phyloP scores from a whole-genome alignment of 345 rosid species.

The Pistacia vera region DNA sequence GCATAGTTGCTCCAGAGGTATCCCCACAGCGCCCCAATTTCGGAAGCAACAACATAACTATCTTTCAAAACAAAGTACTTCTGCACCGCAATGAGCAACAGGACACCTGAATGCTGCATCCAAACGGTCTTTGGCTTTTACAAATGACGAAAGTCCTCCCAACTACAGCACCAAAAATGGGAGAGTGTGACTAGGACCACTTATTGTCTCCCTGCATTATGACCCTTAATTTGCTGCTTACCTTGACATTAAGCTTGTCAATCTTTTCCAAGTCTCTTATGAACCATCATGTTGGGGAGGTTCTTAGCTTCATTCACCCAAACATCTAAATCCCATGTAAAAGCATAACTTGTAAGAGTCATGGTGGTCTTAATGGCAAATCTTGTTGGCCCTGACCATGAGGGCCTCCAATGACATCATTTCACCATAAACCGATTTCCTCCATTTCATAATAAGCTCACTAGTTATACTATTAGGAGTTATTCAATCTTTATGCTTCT shows the following conservation, averaged over 20 bases:
- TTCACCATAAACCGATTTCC: slow-evolving; percentile 32
- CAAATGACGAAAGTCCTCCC: slow-evolving; percentile 73
- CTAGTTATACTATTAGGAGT: not conserved
- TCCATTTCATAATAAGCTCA: slow-evolving; percentile 35
- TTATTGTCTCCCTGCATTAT: slow-evolving; percentile 55
- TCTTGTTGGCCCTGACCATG: slow-evolving; percentile 57
- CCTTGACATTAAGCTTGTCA: slow-evolving; percentile 39
- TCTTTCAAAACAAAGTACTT: slow-evolving; percentile 70
- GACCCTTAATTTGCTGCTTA: slow-evolving; percentile 47
- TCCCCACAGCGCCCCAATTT: slow-evolving; percentile 68
- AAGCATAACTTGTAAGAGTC: slow-evolving; percentile 50
- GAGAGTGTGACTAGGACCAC: slow-evolving; percentile 82
- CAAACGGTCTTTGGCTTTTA: slow-evolving; percentile 69
- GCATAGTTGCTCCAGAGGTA: slow-evolving; percentile 58
- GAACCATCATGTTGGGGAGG: slow-evolving; percentile 46
- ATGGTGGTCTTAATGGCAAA: slow-evolving; percentile 47
- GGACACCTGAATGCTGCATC: slow-evolving; percentile 79
- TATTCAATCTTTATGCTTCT: not conserved
- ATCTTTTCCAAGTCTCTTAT: slow-evolving; percentile 55
- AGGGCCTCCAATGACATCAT: slow-evolving; percentile 63
- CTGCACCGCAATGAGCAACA: slow-evolving; percentile 34
- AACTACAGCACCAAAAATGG: slow-evolving; percentile 66
- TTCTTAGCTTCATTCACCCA: slow-evolving; percentile 76
- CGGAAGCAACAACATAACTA: slow-evolving; percentile 69
- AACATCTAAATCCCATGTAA: slow-evolving; percentile 30